Percentiles rank a stretch among this genome's conserved stretches.
These are phyloP conservation scores for Epicoccum sorghinum DNA, from an alignment of 2,329 filamentous ascomycete genomes.

Conservation along the genomic window DNA sequence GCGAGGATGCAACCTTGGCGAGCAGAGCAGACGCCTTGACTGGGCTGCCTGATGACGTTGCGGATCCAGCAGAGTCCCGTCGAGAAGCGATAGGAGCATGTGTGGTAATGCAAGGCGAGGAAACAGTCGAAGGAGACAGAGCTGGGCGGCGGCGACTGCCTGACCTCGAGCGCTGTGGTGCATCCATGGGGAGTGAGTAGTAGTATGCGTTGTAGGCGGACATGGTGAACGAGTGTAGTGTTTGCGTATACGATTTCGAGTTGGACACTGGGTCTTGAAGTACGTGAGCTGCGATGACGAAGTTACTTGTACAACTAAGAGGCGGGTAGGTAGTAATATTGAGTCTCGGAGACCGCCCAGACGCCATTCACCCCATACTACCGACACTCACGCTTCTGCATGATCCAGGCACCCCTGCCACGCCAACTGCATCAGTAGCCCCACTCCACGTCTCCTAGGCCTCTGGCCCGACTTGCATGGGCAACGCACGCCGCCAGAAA, in stretches of 20 bases:
- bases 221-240: slow-evolving; percentile 36
- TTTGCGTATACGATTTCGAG: slow-evolving; percentile 20
- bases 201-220: slow-evolving; percentile 45
- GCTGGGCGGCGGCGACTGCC: slow-evolving; percentile 51
- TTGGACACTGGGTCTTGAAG: slow-evolving; percentile 21
- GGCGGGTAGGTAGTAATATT: slow-evolving; percentile 40
- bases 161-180: slow-evolving; percentile 42
- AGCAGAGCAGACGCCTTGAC: slow-evolving; percentile 51
- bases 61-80: slow-evolving; percentile 44
- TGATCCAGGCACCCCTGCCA: slow-evolving; percentile 38
- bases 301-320: slow-evolving; percentile 13
- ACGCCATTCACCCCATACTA: slow-evolving; percentile 50
- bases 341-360: slow-evolving; percentile 37
- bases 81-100: slow-evolving; percentile 48
- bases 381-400: slow-evolving; percentile 40
- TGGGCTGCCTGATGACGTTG: slow-evolving; percentile 45
- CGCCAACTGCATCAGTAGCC: slow-evolving; percentile 45
- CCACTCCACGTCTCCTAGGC: slow-evolving; percentile 38
- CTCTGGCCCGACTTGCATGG: slow-evolving; percentile 41
- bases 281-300: slow-evolving; percentile 22
- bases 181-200: slow-evolving; percentile 46
- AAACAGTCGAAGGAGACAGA: slow-evolving; percentile 54
- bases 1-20: slow-evolving; percentile 52
- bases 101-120: slow-evolving; percentile 52
- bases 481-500: slow-evolving; percentile 44